phyloP scores from a whole-genome alignment of 2,329 filamentous ascomycete genomes.

The Aspergillus neotritici region DNA sequence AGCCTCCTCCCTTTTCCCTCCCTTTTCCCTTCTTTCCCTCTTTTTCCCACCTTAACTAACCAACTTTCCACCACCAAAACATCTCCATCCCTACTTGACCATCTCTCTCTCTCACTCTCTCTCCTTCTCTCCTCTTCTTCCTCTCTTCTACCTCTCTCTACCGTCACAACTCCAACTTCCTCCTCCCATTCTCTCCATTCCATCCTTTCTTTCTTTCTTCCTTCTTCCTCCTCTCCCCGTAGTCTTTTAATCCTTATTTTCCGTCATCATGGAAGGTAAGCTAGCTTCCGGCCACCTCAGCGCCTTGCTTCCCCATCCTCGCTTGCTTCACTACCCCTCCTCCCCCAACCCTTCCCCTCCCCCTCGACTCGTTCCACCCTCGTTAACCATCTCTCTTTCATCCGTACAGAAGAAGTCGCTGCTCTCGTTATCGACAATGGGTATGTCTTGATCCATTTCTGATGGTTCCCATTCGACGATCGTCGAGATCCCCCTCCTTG shows the following conservation, averaged over 20 bases:
- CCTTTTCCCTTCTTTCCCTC: slow-evolving; percentile 16
- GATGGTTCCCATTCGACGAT: slow-evolving; percentile 8
- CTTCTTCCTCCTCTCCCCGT: slow-evolving; percentile 16
- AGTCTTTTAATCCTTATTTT: slow-evolving; percentile 27
- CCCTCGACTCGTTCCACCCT: slow-evolving; percentile 10
- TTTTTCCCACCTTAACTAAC: slow-evolving; percentile 5
- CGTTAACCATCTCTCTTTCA: slow-evolving; percentile 35
- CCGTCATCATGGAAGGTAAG: slow-evolving; percentile 62
- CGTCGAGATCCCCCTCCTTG: neutral
- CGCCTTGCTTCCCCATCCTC: slow-evolving; percentile 18
- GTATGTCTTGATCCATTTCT: slow-evolving; percentile 59
- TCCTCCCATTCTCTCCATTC: slow-evolving; percentile 20
- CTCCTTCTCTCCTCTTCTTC: slow-evolving; percentile 31
- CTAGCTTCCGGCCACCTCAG: slow-evolving; percentile 32
- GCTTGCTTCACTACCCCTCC: slow-evolving; percentile 16
- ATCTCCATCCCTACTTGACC: slow-evolving; percentile 12
- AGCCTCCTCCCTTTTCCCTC: slow-evolving; percentile 17
- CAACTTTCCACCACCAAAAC: too few species aligned
- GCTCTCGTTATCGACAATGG: slow-evolving; percentile 99
- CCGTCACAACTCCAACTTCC: slow-evolving; percentile 28
- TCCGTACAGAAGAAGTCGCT: slow-evolving; percentile 89
- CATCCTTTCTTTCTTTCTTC: slow-evolving; percentile 30
- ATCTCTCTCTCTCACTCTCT: slow-evolving; percentile 16
- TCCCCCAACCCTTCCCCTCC: slow-evolving; percentile 11
- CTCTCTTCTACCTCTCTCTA: slow-evolving; percentile 36